Evolutionary conservation across 805 yeast genomes (phyloP).

Genomic region (Schwanniomyces yamadae): DNA sequence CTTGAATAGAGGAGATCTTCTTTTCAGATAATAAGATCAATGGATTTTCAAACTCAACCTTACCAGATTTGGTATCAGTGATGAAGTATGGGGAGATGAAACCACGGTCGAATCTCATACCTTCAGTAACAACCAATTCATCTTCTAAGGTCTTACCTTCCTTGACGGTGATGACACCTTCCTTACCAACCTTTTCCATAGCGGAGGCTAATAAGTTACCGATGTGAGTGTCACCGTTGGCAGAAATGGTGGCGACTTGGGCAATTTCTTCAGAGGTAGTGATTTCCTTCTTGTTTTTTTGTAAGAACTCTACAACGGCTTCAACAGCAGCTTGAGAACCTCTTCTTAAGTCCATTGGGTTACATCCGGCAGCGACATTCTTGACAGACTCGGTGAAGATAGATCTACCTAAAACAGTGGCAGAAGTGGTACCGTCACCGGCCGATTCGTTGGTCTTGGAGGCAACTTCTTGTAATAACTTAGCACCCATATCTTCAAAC

Average conservation of each 20-base stretch:
- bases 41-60: constrained; percentile 95
- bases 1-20: constrained; percentile 87
- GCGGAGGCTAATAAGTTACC: constrained; percentile 91
- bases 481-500: constrained; percentile 96
- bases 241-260: constrained; percentile 97
- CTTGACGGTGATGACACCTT: constrained; percentile 97
- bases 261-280: constrained; percentile 94
- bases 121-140: constrained; percentile 93
- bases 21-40: constrained; percentile 81
- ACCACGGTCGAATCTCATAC: constrained; percentile 98
- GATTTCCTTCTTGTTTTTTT: constrained; percentile 84
- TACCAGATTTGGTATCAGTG: constrained; percentile 87
- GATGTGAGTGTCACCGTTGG: constrained; percentile 92
- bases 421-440: constrained; percentile 98
- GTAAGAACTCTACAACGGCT: constrained; percentile 82
- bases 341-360: constrained; percentile 97
- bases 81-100: constrained; percentile 95
- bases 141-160: constrained; percentile 97
- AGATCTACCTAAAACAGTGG: constrained; percentile 93
- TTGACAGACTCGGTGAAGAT: constrained; percentile 93
- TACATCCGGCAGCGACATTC: constrained; percentile 98
- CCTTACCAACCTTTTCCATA: constrained; percentile 98
- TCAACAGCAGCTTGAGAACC: constrained; percentile 97
- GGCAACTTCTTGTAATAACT: constrained; percentile 93
- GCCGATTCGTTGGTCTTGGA: constrained; percentile 96